Percentiles rank a stretch among this genome's conserved stretches.
phyloP scores from a whole-genome alignment of 2,329 filamentous ascomycete genomes.

The Fusarium euwallaceae region DNA sequence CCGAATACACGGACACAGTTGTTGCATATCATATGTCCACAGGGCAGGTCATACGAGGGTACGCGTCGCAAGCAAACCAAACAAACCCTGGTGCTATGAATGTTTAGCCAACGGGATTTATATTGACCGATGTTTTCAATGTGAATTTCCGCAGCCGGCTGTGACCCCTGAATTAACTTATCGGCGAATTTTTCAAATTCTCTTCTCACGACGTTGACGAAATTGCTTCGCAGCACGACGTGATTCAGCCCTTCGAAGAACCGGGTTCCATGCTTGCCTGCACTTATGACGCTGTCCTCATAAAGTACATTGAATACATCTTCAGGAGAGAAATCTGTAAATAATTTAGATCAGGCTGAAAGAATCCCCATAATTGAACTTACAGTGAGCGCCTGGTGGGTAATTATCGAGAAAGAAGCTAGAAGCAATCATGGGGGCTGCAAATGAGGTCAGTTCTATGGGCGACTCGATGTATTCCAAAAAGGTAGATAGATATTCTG shows the following conservation, averaged over 20 bases:
- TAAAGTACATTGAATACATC: not conserved
- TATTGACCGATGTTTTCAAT: not conserved
- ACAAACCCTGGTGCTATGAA: not conserved
- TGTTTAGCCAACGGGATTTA: not conserved
- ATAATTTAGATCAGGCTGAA: not conserved
- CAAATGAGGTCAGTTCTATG: not conserved
- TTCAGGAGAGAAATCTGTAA: not conserved
- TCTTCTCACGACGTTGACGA: not conserved
- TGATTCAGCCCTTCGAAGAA: not conserved
- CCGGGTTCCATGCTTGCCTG: not conserved
- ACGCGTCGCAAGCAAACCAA: not conserved
- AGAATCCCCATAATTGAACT: too few species aligned
- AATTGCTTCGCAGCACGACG: not conserved
- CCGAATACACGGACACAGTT: not conserved
- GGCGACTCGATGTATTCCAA: not conserved
- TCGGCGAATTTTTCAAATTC: not conserved
- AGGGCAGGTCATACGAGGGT: not conserved
- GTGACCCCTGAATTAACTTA: not conserved
- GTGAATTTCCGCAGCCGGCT: not conserved
- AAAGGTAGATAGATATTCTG: not conserved
- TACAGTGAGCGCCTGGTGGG: too few species aligned
- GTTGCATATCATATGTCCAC: not conserved
- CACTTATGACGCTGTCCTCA: not conserved
- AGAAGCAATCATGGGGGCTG: not conserved
- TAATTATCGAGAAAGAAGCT: not conserved